Conservation (phyloP, 2,329 filamentous ascomycete species). For the Xylaria sp. region DNA sequence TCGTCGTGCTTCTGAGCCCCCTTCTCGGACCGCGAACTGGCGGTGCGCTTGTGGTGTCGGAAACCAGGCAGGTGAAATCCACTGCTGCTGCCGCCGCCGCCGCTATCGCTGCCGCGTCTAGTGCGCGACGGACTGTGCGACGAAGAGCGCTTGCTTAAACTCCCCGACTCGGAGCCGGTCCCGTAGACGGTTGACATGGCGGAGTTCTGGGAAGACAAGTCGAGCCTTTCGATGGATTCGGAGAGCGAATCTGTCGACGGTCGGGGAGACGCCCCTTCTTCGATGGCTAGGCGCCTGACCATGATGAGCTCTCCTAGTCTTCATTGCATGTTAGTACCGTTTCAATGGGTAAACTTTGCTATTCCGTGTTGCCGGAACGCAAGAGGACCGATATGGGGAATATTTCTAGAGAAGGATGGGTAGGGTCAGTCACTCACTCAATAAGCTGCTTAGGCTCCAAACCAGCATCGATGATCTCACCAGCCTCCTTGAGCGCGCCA, state of each 20-base stretch:
- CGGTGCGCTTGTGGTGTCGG: slow-evolving; percentile 44
- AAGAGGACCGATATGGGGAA: background rate
- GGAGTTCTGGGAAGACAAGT: slow-evolving; percentile 45
- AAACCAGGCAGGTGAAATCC: slow-evolving; percentile 40
- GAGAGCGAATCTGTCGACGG: slow-evolving; percentile 43
- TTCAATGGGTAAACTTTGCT: background rate
- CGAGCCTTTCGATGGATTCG: slow-evolving; percentile 50
- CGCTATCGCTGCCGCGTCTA: slow-evolving; percentile 24
- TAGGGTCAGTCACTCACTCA: slow-evolving; percentile 63
- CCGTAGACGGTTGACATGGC: slow-evolving; percentile 56
- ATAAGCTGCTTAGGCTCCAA: slow-evolving; percentile 80
- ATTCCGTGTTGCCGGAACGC: background rate
- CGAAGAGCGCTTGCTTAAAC: slow-evolving; percentile 44
- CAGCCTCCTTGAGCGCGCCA: slow-evolving; percentile 82
- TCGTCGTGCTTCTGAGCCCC: slow-evolving; percentile 58
- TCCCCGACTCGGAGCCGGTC: slow-evolving; percentile 27
- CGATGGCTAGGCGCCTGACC: slow-evolving; percentile 59
- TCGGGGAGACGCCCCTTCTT: slow-evolving; percentile 47
- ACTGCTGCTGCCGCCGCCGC: background rate
- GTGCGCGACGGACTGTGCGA: slow-evolving; percentile 49
- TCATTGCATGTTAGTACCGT: slow-evolving; percentile 8
- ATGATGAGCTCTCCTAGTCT: slow-evolving; percentile 81
- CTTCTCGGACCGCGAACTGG: slow-evolving; percentile 44
- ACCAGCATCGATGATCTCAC: slow-evolving; percentile 84
- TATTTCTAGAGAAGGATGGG: background rate